Conservation (phyloP, 164 flowering plant species). For the Malania oleifera region DNA sequence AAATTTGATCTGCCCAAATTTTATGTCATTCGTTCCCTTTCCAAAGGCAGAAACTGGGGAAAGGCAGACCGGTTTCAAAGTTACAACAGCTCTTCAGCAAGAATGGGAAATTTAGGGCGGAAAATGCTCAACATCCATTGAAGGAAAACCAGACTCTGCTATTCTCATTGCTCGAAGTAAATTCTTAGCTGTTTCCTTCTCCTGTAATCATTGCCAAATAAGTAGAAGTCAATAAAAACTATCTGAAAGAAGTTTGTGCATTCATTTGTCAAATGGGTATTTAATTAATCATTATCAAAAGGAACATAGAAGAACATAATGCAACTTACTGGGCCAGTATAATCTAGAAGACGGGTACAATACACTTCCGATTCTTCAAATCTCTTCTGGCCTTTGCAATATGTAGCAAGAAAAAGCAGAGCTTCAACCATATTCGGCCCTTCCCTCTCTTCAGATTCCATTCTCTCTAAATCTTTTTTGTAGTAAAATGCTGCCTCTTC, state of each 20-base stretch:
- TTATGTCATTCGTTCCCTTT: background rate
- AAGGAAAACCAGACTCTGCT: constrained; percentile 46
- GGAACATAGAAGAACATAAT: background rate
- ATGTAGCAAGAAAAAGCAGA: constrained; percentile 67
- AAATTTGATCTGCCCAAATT: background rate
- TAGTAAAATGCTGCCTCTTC: constrained; percentile 93
- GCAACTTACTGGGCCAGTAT: constrained; percentile 86
- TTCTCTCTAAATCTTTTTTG: constrained; percentile 87
- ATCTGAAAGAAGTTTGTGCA: background rate
- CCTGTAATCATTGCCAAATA: constrained; percentile 41
- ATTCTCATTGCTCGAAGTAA: constrained; percentile 66
- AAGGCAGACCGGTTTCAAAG: background rate
- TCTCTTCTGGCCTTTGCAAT: constrained; percentile 57
- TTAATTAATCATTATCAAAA: background rate
- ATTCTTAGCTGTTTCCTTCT: constrained; percentile 89
- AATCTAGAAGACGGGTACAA: constrained; percentile 86
- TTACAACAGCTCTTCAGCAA: background rate
- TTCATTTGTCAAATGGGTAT: background rate
- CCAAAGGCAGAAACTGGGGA: background rate
- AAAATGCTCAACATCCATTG: constrained; percentile 70
- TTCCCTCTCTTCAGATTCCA: constrained; percentile 92
- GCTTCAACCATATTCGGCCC: constrained; percentile 92
- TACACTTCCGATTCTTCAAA: constrained; percentile 87
- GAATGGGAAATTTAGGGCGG: constrained; percentile 30
- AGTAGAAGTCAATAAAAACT: constrained; percentile 3